Evolutionary conservation across 2,329 filamentous ascomycete species (phyloP), one percentile per base, ranked within the genome.

Genomic region (Fusarium hainanense): DNA sequence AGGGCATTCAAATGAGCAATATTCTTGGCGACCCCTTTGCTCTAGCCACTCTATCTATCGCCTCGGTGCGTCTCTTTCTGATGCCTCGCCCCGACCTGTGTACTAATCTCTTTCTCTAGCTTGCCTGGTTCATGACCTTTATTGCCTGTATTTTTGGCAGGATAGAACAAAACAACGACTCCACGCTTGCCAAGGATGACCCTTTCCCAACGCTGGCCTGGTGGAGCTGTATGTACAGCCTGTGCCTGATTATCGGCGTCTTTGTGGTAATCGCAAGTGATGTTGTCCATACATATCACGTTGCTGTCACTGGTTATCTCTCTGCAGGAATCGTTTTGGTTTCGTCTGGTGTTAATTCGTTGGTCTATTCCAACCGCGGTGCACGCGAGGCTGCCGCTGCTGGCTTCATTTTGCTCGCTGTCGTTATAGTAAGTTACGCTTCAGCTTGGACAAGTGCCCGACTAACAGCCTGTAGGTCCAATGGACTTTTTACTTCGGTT

Each of bases 401-500:
- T 64, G 96, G 96, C 47, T 97, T 97, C 80, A 97, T 99, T 67
- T 85, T 99, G 54, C 85, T 98, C 48, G 95, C 94, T 62, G 98
- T 98, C 89, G 90, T 98, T 58, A 89, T 92, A 73, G 94, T 98
- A 88, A 77, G 93, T 85, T 43, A 16, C 7, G n/a, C 48, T 21
- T 50, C 6, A 30, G 23, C 12, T 28, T 16, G 11, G 58, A 3
- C 7, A 21, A 23, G 23, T 50, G 18, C 44, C 27, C 32, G 25
- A 47, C 66, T 76, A 50, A 77, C 47, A 28, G 10, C 14, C 16
- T 30, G 60, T 28, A 98, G 94, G 93, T 97, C 74, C 89, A 98
- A 63, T 99, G 96, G 96, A 97, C 98, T 74, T 97, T 98, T 82
- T 98, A 98, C 85, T 99, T 98, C 77, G 96, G 96, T 75, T 97